phyloP scores from a whole-genome alignment of 2,329 filamentous ascomycete species.

The Nemania diffusa region DNA sequence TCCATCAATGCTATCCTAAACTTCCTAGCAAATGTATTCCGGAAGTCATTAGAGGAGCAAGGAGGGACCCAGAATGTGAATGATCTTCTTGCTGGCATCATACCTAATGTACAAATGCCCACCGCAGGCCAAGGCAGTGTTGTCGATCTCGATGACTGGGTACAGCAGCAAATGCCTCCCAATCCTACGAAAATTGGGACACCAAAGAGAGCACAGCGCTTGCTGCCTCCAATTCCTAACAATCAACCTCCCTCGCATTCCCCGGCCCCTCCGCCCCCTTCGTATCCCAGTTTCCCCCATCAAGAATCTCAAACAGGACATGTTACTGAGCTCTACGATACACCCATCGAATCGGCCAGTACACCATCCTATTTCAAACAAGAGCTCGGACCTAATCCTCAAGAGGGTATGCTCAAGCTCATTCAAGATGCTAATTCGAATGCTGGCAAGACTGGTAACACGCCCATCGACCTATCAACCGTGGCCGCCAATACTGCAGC shows the following conservation, averaged over 20 bases:
- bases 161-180: slow-evolving; percentile 58
- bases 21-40: slow-evolving; percentile 96
- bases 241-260: slow-evolving; percentile 47
- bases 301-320: slow-evolving; percentile 61
- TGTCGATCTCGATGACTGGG: slow-evolving; percentile 69
- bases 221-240: slow-evolving; percentile 65
- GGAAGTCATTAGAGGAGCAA: slow-evolving; percentile 89
- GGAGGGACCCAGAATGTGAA: slow-evolving; percentile 79
- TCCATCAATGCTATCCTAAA: slow-evolving; percentile 99
- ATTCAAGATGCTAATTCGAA: slow-evolving; percentile 73
- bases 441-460: slow-evolving; percentile 52
- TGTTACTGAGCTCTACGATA: slow-evolving; percentile 70
- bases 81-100: slow-evolving; percentile 83
- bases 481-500: slow-evolving; percentile 66
- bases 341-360: slow-evolving; percentile 56
- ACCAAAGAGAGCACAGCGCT: slow-evolving; percentile 63
- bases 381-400: slow-evolving; percentile 67
- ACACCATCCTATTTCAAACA: slow-evolving; percentile 63
- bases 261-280: slow-evolving; percentile 46
- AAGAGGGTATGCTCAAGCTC: slow-evolving; percentile 72
- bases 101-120: slow-evolving; percentile 66
- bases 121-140: slow-evolving; percentile 65
- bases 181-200: slow-evolving; percentile 54
- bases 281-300: slow-evolving; percentile 43
- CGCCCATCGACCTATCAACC: slow-evolving; percentile 62